phyloP scores from a whole-genome alignment of 768 basidiomycete species.

The Suillus alpinus region DNA sequence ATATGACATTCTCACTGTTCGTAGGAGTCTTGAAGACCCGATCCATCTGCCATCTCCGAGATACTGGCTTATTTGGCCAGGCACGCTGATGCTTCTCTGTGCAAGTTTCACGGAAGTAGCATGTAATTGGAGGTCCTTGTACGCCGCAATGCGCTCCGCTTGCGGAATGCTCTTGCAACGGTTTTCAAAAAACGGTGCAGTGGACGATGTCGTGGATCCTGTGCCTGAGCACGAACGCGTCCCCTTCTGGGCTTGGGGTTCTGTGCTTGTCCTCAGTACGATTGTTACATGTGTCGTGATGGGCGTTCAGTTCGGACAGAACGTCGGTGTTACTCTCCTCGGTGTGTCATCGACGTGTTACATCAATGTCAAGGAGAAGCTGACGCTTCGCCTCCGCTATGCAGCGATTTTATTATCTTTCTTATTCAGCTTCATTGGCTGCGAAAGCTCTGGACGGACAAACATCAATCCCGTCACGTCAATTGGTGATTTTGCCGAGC shows the following conservation, averaged over 20 bases:
- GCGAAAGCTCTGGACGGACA: slow-evolving; percentile 54
- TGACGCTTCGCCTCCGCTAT: not conserved
- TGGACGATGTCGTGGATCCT: slow-evolving; percentile 47
- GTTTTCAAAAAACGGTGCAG: slow-evolving; percentile 1
- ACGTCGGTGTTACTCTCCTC: slow-evolving; percentile 31
- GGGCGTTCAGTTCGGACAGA: slow-evolving; percentile 51
- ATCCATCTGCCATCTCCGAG: slow-evolving; percentile 46
- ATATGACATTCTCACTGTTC: not conserved
- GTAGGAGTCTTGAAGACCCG: slow-evolving; percentile 40
- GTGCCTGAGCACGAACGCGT: slow-evolving; percentile 55
- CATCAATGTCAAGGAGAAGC: not conserved
- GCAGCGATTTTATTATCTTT: slow-evolving; percentile 53
- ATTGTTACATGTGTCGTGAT: slow-evolving; percentile 51
- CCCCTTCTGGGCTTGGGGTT: slow-evolving; percentile 50
- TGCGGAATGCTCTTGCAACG: not conserved
- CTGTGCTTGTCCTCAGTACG: slow-evolving; percentile 44
- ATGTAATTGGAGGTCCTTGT: slow-evolving; percentile 9
- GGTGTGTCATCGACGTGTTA: not conserved
- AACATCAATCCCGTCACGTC: slow-evolving; percentile 61
- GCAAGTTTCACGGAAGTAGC: slow-evolving; percentile 26
- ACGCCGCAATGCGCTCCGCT: slow-evolving; percentile 2
- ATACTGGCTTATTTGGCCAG: slow-evolving; percentile 45
- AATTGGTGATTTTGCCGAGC: slow-evolving; percentile 26
- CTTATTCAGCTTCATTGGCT: slow-evolving; percentile 64
- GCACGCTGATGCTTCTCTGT: slow-evolving; percentile 47